Evolutionary conservation across 75 land plant genomes (phyloP).

Genomic region (Azolla pinnata): DNA sequence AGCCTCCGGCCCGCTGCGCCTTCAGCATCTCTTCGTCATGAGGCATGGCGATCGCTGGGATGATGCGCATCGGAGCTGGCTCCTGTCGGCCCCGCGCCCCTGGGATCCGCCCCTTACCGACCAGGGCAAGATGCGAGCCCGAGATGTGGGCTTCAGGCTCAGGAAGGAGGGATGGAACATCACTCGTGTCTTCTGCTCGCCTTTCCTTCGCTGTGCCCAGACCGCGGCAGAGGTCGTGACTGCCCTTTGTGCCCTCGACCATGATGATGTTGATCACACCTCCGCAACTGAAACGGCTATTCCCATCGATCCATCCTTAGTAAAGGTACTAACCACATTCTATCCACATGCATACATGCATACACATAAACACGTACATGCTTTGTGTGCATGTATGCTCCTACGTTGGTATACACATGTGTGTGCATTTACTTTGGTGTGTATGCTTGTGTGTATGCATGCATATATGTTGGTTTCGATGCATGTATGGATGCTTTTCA

Average conservation of each 20-base stretch:
- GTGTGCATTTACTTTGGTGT: background rate
- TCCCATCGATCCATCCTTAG: constrained; percentile 47
- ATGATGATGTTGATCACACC: constrained; percentile 4
- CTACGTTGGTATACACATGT: too few relatives aligned
- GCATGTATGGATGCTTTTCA: too few relatives aligned
- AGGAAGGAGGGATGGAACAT: constrained; percentile 33
- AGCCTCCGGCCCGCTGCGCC: too few relatives aligned
- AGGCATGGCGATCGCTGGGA: constrained; percentile 85
- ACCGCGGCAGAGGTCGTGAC: constrained; percentile 61
- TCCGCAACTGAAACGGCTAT: constrained; percentile 13
- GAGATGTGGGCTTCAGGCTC: constrained; percentile 42
- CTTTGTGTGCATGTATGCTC: background rate
- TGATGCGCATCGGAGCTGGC: constrained; percentile 55
- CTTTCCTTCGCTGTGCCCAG: constrained; percentile 79
- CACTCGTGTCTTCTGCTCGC: constrained; percentile 65
- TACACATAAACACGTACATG: background rate
- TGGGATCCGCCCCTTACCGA: constrained; percentile 89
- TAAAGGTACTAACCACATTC: constrained; percentile 40
- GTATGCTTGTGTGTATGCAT: too few relatives aligned
- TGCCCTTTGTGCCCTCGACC: constrained; percentile 47
- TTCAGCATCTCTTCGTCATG: constrained; percentile 69
- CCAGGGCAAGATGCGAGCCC: constrained; percentile 48
- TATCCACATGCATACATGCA: background rate
- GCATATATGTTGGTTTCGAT: too few relatives aligned
- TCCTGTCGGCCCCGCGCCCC: constrained; percentile 38